phyloP scores from a whole-genome alignment of 208 protist species.

The Trypanosoma theileri region DNA sequence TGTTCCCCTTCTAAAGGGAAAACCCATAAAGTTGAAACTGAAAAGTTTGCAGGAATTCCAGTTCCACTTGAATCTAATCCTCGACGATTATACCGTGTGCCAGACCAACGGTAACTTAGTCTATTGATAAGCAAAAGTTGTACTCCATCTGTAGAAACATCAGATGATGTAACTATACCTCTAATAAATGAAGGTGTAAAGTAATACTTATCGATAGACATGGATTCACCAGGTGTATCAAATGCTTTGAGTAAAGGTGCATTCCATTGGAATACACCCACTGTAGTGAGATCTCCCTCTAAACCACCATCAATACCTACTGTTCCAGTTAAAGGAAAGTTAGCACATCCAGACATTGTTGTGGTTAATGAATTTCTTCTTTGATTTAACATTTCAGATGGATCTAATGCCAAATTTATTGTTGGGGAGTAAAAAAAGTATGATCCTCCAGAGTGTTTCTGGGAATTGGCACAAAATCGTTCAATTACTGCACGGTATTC shows the following conservation, averaged over 20 bases:
- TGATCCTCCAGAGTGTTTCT: slow-evolving; percentile 29
- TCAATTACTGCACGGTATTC: slow-evolving; percentile 58
- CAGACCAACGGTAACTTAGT: slow-evolving; percentile 69
- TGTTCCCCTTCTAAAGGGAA: slow-evolving; percentile 19
- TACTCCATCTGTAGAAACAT: slow-evolving; percentile 15
- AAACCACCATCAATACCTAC: too few species aligned
- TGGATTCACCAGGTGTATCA: not conserved
- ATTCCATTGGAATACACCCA: slow-evolving; percentile 46
- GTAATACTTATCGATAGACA: not conserved
- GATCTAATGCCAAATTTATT: slow-evolving; percentile 56
- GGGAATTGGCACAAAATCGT: slow-evolving; percentile 45
- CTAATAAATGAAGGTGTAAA: slow-evolving; percentile 71
- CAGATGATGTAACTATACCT: slow-evolving; percentile 36
- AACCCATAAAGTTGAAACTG: slow-evolving; percentile 71
- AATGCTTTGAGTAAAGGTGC: slow-evolving; percentile 30
- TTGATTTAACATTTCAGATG: slow-evolving; percentile 38
- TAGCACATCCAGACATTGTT: too few species aligned
- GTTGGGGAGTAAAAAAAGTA: slow-evolving; percentile 75
- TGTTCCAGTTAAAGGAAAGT: too few species aligned
- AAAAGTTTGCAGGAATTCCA: slow-evolving; percentile 81
- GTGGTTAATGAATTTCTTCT: too few species aligned
- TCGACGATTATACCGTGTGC: slow-evolving; percentile 85
- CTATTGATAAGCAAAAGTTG: slow-evolving; percentile 56
- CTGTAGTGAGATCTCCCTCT: not conserved
- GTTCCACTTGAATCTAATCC: slow-evolving; percentile 61